A percentile compares a stretch with the other conserved stretches of the same genome.
These are phyloP conservation scores for Erodium moschatum DNA, from an alignment of 441 rosid genomes.

Conservation along the genomic window DNA sequence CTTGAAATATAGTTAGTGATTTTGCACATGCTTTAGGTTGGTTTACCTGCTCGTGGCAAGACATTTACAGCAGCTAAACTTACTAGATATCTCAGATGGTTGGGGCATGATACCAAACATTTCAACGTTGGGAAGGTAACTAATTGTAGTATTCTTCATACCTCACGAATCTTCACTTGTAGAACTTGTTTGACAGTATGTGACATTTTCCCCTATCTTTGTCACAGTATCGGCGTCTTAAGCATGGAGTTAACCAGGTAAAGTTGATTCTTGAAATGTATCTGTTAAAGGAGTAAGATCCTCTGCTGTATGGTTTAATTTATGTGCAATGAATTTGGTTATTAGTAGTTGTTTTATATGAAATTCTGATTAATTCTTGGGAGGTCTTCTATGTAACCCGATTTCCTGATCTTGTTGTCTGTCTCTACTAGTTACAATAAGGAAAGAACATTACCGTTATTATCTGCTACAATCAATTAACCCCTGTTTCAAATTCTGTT, in stretches of 20 bases:
- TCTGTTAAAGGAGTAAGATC: not conserved
- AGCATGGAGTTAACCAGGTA: slow-evolving; percentile 92
- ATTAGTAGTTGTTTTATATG: slow-evolving; percentile 1
- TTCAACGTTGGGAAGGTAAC: slow-evolving; percentile 97
- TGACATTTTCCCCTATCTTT: slow-evolving; percentile 21
- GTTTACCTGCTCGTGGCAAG: slow-evolving; percentile 97
- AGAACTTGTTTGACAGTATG: slow-evolving; percentile 14
- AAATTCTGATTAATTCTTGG: not conserved
- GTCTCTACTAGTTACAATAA: not conserved
- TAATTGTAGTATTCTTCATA: slow-evolving; percentile 14
- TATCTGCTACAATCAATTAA: not conserved
- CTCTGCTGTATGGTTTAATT: not conserved
- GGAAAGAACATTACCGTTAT: not conserved
- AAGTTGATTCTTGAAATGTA: not conserved
- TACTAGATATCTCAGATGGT: slow-evolving; percentile 97
- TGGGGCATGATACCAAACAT: slow-evolving; percentile 97
- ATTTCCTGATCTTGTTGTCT: not conserved
- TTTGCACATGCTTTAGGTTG: slow-evolving; percentile 52
- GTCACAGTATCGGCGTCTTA: slow-evolving; percentile 95
- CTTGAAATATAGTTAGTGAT: not conserved
- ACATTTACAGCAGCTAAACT: slow-evolving; percentile 97
- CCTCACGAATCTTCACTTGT: slow-evolving; percentile 12
- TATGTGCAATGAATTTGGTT: not conserved
- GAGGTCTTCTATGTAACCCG: not conserved
- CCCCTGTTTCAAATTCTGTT: not conserved